A percentile compares a stretch with the other conserved stretches of the same genome.
Evolutionary conservation across 179 eudicot species (phyloP).

Genomic region (Patellifolia procumbens): DNA sequence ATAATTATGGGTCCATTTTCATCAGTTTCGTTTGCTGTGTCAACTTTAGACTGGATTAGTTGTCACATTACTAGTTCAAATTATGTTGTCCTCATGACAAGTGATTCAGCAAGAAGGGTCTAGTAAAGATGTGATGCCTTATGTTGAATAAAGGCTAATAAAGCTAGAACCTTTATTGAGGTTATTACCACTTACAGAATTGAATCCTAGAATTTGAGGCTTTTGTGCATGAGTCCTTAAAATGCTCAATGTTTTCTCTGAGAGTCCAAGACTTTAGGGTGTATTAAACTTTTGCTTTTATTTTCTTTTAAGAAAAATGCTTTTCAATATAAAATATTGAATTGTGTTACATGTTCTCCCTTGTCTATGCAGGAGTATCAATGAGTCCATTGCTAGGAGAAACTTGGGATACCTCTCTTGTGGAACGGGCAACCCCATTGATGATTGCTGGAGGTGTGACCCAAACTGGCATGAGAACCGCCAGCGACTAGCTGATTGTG

Average conservation of each 20-base stretch:
- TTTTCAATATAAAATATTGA: not conserved
- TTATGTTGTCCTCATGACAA: not conserved
- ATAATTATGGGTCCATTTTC: not conserved
- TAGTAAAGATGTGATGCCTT: not conserved
- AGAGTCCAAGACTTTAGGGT: not conserved
- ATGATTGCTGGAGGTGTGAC: constrained; percentile 86
- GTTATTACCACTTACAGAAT: not conserved
- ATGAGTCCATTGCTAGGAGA: constrained; percentile 57
- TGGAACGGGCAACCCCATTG: constrained; percentile 75
- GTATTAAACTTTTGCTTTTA: not conserved
- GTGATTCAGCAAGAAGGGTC: not conserved
- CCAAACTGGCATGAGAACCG: constrained; percentile 68
- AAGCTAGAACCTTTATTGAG: not conserved
- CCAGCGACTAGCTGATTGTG: constrained; percentile 66
- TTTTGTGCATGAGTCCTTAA: not conserved
- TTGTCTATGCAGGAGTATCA: constrained; percentile 43
- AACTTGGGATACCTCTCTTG: constrained; percentile 62
- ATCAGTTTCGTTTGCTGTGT: not conserved
- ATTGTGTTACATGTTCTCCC: not conserved
- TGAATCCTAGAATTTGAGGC: not conserved
- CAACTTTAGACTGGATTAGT: not conserved
- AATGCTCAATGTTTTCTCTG: not conserved
- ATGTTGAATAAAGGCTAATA: not conserved
- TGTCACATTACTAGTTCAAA: not conserved
- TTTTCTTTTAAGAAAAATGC: not conserved